These are phyloP conservation scores for Neurospora sp. DNA, from an alignment of 495 filamentous ascomycete genomes.

Conservation along the genomic window DNA sequence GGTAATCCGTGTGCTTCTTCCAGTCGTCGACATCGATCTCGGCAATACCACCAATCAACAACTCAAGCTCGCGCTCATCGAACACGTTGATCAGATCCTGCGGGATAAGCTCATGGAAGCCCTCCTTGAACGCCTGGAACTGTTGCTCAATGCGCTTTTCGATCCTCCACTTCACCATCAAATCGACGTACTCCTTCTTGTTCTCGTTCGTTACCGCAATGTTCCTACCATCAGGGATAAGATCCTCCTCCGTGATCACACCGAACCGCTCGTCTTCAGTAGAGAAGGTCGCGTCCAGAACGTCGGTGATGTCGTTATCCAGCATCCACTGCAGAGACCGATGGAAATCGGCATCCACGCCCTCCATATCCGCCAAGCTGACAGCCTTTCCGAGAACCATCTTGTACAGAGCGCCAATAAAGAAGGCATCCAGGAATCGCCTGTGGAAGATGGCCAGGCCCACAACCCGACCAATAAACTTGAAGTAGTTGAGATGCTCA, in stretches of 20 bases:
- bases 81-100: slow-evolving; percentile 97
- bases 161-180: slow-evolving; percentile 98
- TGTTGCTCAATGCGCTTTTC: slow-evolving; percentile 96
- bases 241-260: slow-evolving; percentile 80
- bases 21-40: slow-evolving; percentile 99
- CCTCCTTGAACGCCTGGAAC: slow-evolving; percentile 94
- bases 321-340: slow-evolving; percentile 91
- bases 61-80: slow-evolving; percentile 91
- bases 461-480: slow-evolving; percentile 97
- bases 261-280: slow-evolving; percentile 97
- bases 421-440: slow-evolving; percentile 96
- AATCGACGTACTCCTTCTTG: slow-evolving; percentile 88
- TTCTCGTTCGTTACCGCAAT: slow-evolving; percentile 96
- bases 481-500: slow-evolving; percentile 99
- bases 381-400: slow-evolving; percentile 97
- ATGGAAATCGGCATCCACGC: slow-evolving; percentile 95
- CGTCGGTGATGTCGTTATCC: slow-evolving; percentile 87
- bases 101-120: slow-evolving; percentile 96
- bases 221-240: slow-evolving; percentile 82
- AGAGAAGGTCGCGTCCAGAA: slow-evolving; percentile 87
- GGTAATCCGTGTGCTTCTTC: slow-evolving; percentile 99
- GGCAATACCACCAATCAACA: slow-evolving; percentile 96
- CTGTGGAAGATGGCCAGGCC: slow-evolving; percentile 97
- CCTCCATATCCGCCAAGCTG: slow-evolving; percentile 90
- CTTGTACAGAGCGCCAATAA: slow-evolving; percentile 99